phyloP scores from a whole-genome alignment of 306 rosid genomes.

The Lupinus albus region DNA sequence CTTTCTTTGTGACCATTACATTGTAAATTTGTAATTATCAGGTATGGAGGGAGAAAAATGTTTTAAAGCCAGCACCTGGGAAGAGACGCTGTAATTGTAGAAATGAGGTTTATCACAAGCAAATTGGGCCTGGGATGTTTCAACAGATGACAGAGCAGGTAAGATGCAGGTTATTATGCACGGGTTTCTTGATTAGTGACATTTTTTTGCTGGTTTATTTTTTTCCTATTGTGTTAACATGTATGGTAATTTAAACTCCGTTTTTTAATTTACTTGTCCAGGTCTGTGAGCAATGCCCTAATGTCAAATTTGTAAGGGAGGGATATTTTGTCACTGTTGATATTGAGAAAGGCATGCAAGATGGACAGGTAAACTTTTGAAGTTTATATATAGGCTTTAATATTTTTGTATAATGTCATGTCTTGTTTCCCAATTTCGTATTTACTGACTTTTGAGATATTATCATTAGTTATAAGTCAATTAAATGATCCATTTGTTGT shows the following conservation, averaged over 20 bases:
- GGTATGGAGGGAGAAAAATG: constrained; percentile 99
- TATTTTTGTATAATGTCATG: not conserved
- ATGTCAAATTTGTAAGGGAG: constrained; percentile 90
- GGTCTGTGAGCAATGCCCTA: constrained; percentile 97
- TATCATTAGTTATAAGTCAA: not conserved
- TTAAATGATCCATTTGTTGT: constrained; percentile 1
- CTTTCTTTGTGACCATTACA: constrained; percentile 13
- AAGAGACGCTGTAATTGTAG: constrained; percentile 96
- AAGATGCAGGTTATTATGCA: not conserved
- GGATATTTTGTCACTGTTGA: constrained; percentile 92
- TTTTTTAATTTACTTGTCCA: constrained; percentile 45
- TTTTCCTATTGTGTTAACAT: constrained; percentile 14
- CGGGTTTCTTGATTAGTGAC: no score
- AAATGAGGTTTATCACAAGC: constrained; percentile 94
- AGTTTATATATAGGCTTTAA: constrained; percentile 30
- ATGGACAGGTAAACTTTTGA: constrained; percentile 81
- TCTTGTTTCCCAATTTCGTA: constrained; percentile 6
- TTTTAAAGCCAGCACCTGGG: constrained; percentile 88
- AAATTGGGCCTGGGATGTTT: constrained; percentile 99
- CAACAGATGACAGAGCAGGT: constrained; percentile 99
- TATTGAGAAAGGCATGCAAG: constrained; percentile 99
- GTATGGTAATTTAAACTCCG: constrained; percentile 21
- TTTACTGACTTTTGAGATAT: not conserved
- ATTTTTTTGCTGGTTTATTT: constrained; percentile 5
- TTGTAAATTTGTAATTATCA: constrained; percentile 43